A percentile compares a stretch with the other conserved stretches of the same genome.
phyloP scores from a whole-genome alignment of 805 yeast genomes.

The Kluyveromyces wickerhamii region DNA sequence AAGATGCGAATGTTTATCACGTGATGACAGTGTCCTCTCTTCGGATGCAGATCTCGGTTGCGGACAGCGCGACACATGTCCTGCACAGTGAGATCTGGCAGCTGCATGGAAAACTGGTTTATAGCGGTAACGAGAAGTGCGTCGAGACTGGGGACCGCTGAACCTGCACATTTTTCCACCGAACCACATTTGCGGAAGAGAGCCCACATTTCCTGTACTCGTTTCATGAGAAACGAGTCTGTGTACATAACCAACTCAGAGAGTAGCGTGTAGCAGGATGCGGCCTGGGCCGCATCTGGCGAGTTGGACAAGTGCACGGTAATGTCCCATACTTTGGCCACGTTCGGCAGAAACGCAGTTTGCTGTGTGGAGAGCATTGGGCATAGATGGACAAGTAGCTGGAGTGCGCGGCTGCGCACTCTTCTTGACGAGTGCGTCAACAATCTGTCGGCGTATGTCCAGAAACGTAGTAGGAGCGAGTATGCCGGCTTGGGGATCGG shows the following conservation, averaged over 20 bases:
- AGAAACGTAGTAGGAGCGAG: conserved; percentile 48
- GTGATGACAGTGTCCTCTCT: no score
- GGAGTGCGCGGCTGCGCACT: conserved; percentile 50
- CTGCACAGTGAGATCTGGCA: no score
- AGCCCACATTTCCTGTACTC: conserved; percentile 24
- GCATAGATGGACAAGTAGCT: conserved; percentile 36
- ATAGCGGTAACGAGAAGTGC: no score
- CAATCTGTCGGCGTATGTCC: conserved; percentile 60
- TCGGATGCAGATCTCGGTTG: no score
- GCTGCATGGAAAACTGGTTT: no score
- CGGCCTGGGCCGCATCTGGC: conserved; percentile 19
- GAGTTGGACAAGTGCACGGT: conserved; percentile 15
- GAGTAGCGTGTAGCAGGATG: conserved; percentile 17
- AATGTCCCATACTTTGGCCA: conserved; percentile 26
- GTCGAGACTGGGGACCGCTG: no score
- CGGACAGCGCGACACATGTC: no score
- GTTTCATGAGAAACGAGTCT: conserved; percentile 19
- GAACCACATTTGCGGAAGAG: no score
- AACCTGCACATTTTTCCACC: no score
- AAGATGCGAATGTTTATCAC: background rate
- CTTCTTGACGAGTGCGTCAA: conserved; percentile 58
- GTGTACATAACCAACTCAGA: conserved; percentile 14
- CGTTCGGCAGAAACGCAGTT: conserved; percentile 24
- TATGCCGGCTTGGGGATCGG: conserved; percentile 58
- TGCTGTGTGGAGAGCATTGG: conserved; percentile 47